phyloP scores from a whole-genome alignment of 805 yeast species.

The Candida alai region DNA sequence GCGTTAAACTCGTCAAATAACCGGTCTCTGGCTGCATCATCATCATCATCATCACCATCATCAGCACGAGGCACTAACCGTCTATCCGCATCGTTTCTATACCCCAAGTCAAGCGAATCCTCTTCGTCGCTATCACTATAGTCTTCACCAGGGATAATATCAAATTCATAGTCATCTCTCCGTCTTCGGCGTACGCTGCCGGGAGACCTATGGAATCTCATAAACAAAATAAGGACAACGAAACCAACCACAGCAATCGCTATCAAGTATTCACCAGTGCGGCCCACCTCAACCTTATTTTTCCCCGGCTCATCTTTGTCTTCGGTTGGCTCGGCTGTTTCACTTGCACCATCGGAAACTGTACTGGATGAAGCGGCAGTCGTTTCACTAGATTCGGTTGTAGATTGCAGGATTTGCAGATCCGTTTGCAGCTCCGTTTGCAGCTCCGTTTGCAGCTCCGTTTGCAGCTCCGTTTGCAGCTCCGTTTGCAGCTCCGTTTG shows the following conservation, averaged over 20 bases:
- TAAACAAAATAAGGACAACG: slow-evolving; percentile 41
- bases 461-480: background rate
- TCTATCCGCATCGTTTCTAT: slow-evolving; percentile 14
- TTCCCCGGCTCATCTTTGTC: slow-evolving; percentile 5
- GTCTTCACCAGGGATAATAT: slow-evolving; percentile 68
- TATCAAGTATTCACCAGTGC: slow-evolving; percentile 60
- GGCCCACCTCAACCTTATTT: slow-evolving; percentile 26
- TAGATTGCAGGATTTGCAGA: slow-evolving; percentile 5
- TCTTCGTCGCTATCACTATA: slow-evolving; percentile 39
- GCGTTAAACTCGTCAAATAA: slow-evolving; percentile 41
- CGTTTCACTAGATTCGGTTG: slow-evolving; percentile 5
- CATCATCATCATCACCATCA: slow-evolving; percentile 20
- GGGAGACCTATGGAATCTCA: slow-evolving; percentile 41
- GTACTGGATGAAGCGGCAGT: slow-evolving; percentile 4
- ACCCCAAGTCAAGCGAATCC: slow-evolving; percentile 35
- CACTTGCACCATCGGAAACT: no score
- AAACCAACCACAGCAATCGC: slow-evolving; percentile 59
- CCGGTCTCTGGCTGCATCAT: slow-evolving; percentile 29
- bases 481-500: background rate
- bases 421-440: slow-evolving; percentile 6
- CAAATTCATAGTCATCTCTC: slow-evolving; percentile 72
- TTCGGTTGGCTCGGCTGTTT: slow-evolving; percentile 8
- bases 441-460: slow-evolving; percentile 3
- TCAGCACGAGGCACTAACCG: slow-evolving; percentile 12
- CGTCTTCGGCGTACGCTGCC: slow-evolving; percentile 47